These are phyloP conservation scores for Aureobasidium melanogenum DNA, from an alignment of 2,329 filamentous ascomycete species.

Conservation along the genomic window DNA sequence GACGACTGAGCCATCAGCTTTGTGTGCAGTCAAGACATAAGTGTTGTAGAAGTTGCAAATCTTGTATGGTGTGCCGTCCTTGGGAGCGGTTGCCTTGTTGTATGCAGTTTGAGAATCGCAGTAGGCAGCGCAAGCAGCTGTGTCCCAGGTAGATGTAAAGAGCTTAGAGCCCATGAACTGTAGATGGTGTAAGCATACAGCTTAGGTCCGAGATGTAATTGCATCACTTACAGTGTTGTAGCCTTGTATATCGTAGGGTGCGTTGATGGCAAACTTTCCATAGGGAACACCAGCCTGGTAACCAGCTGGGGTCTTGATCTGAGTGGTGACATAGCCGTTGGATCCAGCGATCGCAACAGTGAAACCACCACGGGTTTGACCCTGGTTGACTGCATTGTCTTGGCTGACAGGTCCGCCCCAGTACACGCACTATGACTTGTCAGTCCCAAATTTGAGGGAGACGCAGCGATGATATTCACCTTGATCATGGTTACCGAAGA, in stretches of 20 bases:
- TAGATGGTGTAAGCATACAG: no score
- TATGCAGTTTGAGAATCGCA: slow-evolving; percentile 18
- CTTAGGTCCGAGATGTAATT: no score
- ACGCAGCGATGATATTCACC: not conserved
- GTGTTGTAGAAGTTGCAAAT: slow-evolving; percentile 6
- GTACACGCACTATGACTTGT: slow-evolving; percentile 19
- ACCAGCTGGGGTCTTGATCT: slow-evolving; percentile 21
- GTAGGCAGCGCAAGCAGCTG: slow-evolving; percentile 20
- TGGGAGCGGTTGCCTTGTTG: slow-evolving; percentile 14
- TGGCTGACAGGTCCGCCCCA: slow-evolving; percentile 25
- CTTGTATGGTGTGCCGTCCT: slow-evolving; percentile 3
- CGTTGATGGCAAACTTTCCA: slow-evolving; percentile 16
- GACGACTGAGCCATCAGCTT: not conserved
- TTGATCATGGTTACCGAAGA: slow-evolving; percentile 14
- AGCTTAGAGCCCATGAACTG: not conserved
- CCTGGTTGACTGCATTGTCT: slow-evolving; percentile 22
- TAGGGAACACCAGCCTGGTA: slow-evolving; percentile 20
- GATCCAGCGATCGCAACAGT: slow-evolving; percentile 35
- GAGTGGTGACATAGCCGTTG: slow-evolving; percentile 28
- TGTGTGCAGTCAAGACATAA: not conserved
- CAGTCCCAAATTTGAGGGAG: not conserved
- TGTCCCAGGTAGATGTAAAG: slow-evolving; percentile 20
- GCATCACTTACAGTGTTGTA: slow-evolving; percentile 10
- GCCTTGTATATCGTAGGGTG: slow-evolving; percentile 18
- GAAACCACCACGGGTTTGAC: slow-evolving; percentile 27